Conservation (phyloP, 129 eudicot genomes). For the Scalesia atractyloides region DNA sequence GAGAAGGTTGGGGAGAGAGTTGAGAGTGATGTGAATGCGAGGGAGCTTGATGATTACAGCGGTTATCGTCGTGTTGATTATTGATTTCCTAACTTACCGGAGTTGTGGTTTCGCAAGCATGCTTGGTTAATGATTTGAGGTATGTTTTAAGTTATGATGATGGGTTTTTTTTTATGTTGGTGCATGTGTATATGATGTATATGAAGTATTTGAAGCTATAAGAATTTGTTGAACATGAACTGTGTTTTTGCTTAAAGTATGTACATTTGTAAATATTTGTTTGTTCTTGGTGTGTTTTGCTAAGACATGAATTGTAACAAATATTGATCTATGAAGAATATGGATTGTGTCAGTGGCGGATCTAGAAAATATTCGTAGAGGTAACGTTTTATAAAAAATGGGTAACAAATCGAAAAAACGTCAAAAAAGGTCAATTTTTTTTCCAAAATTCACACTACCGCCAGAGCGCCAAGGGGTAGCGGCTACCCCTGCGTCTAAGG, state of each 20-base stretch:
- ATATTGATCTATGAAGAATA: neutral
- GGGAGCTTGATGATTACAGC: conserved; percentile 57
- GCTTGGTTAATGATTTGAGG: conserved; percentile 18
- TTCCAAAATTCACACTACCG: no score
- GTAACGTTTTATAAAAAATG: no score
- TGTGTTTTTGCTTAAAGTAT: conserved; percentile 16
- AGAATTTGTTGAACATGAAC: conserved; percentile 29
- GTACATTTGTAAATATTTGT: conserved; percentile 12
- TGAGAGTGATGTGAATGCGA: conserved; percentile 51
- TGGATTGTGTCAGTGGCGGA: neutral
- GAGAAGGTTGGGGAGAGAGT: conserved; percentile 56
- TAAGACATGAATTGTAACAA: no score
- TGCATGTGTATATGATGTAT: conserved; percentile 38
- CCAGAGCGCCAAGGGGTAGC: no score
- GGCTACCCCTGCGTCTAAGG: no score
- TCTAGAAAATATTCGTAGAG: no score
- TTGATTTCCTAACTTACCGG: conserved; percentile 29
- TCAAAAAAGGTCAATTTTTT: no score
- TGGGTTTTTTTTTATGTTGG: conserved; percentile 28
- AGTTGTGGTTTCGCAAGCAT: neutral
- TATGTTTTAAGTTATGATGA: conserved; percentile 16
- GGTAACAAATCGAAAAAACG: no score
- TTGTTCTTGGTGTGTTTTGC: no score
- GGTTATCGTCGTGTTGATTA: conserved; percentile 57
- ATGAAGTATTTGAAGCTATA: conserved; percentile 24